phyloP scores from a whole-genome alignment of 495 filamentous ascomycete species.

The Podospora tetraspora region DNA sequence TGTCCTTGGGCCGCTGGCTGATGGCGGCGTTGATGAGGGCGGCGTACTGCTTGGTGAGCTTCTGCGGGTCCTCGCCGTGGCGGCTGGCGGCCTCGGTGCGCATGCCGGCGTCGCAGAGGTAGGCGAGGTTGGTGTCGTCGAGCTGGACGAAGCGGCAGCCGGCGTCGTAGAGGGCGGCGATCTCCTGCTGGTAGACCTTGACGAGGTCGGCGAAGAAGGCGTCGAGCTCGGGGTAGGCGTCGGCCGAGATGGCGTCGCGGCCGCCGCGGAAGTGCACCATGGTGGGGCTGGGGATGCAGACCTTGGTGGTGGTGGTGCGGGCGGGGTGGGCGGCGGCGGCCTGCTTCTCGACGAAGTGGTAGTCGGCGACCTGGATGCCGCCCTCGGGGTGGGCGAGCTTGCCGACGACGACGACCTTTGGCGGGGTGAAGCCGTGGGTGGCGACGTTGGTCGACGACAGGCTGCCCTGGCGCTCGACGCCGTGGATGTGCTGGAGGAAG shows the following conservation, averaged over 20 bases:
- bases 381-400: constrained; percentile 40
- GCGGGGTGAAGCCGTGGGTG: constrained; percentile 40
- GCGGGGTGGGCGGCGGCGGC: constrained; percentile 33
- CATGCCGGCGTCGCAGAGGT: constrained; percentile 63
- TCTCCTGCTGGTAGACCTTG: constrained; percentile 54
- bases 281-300: constrained; percentile 60
- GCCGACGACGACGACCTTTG: constrained; percentile 40
- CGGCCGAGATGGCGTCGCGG: constrained; percentile 51
- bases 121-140: constrained; percentile 61
- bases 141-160: constrained; percentile 61
- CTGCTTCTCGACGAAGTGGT: constrained; percentile 49
- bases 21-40: constrained; percentile 59
- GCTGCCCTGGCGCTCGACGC: constrained; percentile 40
- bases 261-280: constrained; percentile 64
- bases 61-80: constrained; percentile 48
- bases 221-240: constrained; percentile 52
- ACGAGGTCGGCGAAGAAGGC: constrained; percentile 60
- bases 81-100: constrained; percentile 55
- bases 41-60: constrained; percentile 56
- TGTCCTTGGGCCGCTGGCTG: constrained; percentile 49
- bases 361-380: constrained; percentile 55
- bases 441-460: constrained; percentile 41
- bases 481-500: constrained; percentile 40
- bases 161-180: constrained; percentile 55
- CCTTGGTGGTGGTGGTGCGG: constrained; percentile 51